Conservation (phyloP, 2,329 filamentous ascomycete genomes). For the Lecanicillium sp. region DNA sequence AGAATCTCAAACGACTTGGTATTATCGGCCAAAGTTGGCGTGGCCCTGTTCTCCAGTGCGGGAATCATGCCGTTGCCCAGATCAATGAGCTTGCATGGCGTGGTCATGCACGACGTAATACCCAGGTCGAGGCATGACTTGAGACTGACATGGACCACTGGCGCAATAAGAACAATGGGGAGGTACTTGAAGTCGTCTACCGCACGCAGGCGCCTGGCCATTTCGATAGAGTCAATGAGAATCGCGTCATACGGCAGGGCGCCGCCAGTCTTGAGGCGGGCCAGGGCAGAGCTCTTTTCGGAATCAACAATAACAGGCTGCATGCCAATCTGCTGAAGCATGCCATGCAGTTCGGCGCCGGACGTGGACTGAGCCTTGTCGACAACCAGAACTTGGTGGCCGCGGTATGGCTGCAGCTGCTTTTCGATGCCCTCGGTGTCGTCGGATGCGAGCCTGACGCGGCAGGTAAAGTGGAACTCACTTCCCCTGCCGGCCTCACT, state of each 20-base stretch:
- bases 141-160: slow-evolving; percentile 81
- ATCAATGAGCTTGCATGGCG: slow-evolving; percentile 88
- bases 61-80: slow-evolving; percentile 94
- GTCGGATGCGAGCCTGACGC: slow-evolving; percentile 74
- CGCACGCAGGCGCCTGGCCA: slow-evolving; percentile 74
- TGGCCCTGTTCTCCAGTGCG: slow-evolving; percentile 85
- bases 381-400: slow-evolving; percentile 88
- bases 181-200: slow-evolving; percentile 97
- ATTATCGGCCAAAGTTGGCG: slow-evolving; percentile 85
- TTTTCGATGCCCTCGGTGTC: slow-evolving; percentile 73
- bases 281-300: slow-evolving; percentile 56
- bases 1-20: slow-evolving; percentile 94
- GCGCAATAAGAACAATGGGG: slow-evolving; percentile 85
- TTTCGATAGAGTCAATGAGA: slow-evolving; percentile 88
- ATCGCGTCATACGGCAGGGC: slow-evolving; percentile 85
- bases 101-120: slow-evolving; percentile 99
- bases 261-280: slow-evolving; percentile 42
- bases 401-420: slow-evolving; percentile 82
- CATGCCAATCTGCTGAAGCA: slow-evolving; percentile 73
- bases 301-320: slow-evolving; percentile 77
- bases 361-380: slow-evolving; percentile 80
- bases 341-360: slow-evolving; percentile 66
- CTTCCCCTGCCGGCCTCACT: slow-evolving; percentile 88
- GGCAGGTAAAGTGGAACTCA: slow-evolving; percentile 93
- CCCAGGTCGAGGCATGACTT: slow-evolving; percentile 91